These are phyloP conservation scores for Hortiboletus flavorubellus DNA, from an alignment of 768 basidiomycete species.

Conservation along the genomic window DNA sequence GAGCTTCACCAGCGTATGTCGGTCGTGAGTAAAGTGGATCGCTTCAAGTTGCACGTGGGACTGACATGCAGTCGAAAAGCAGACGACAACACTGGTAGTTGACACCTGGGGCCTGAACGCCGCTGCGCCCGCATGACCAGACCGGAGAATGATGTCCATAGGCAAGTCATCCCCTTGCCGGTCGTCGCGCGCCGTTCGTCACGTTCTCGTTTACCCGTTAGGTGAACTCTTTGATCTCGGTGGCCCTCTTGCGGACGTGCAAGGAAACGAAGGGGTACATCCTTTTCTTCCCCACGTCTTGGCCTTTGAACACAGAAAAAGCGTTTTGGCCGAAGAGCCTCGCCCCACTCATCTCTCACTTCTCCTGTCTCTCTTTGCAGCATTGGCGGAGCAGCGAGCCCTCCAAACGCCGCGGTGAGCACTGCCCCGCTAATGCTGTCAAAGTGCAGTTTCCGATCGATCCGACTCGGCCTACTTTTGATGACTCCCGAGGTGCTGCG, in stretches of 20 bases:
- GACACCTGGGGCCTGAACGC: too few species aligned
- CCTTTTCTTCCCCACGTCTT: constrained; percentile 68
- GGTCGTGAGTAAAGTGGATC: neutral
- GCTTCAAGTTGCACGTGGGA: neutral
- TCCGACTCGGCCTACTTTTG: constrained; percentile 27
- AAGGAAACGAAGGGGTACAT: constrained; percentile 58
- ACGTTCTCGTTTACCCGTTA: constrained; percentile 13
- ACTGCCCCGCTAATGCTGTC: neutral
- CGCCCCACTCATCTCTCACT: neutral
- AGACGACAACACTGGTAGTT: neutral
- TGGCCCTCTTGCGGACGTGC: constrained; percentile 51
- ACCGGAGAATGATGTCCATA: constrained; percentile 68
- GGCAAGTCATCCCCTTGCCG: constrained; percentile 35
- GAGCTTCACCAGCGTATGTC: constrained; percentile 53
- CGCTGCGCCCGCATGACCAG: constrained; percentile 20
- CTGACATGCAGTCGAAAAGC: neutral
- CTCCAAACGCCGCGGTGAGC: constrained; percentile 67
- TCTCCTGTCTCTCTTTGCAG: constrained; percentile 16
- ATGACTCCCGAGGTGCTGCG: neutral
- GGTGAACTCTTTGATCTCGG: constrained; percentile 76
- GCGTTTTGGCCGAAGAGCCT: neutral
- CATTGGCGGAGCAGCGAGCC: constrained; percentile 66
- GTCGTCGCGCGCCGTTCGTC: neutral
- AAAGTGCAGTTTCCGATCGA: neutral
- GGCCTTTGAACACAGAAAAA: constrained; percentile 52